Base-by-base conservation (phyloP, 345 rosid species). In the Nasturtium officinale region DNA sequence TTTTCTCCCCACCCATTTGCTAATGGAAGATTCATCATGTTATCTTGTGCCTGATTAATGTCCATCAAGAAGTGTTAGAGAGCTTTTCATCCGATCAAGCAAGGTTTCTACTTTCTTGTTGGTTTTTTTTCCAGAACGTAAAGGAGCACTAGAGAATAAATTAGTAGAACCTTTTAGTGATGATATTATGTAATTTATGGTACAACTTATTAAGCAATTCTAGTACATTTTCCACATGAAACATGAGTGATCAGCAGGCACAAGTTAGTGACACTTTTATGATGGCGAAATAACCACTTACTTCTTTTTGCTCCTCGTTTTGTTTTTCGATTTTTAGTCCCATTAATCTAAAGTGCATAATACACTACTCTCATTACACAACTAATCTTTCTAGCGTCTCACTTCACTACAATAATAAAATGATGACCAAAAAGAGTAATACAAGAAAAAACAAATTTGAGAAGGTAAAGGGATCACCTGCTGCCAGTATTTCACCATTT, bases 401-500 rank as follows among this genome's bases (percentile, higher is more conserved):
- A 47, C 21, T 57, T 65, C 60, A 56, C 18, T 57, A 47, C 18
- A 25, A 5, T 12, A 74, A 20, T 58, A 25, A 17, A 37, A 45
- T 50, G 58, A 57, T 28, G 1, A 48, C 23, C 23, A 35, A 15
- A 50, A 56, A 43, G 28, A 7, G 28, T 37, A 12, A 8, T 6
- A 47, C 28, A 47, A 62, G 50, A 55, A 18, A 63, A 18, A 47
- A 48, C 35, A 66, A 48, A 58, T 15, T 64, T 67, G 48, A 51
- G 11, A 9, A 23, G 62, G 40, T 60, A 60, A 67, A 67, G 67
- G 67, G 51, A 67, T 67, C 30, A 95, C 99, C 97, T 96, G 99
- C 85, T 90, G 97, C 99, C 99, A 96, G 73, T 89, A 92, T 80
- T 91, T 96, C 7, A 91, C 97, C 98, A 96, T 90, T 87, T 96